These are phyloP conservation scores for Meyerozyma sp. DNA, from an alignment of 1,139 yeast species.

Conservation along the genomic window DNA sequence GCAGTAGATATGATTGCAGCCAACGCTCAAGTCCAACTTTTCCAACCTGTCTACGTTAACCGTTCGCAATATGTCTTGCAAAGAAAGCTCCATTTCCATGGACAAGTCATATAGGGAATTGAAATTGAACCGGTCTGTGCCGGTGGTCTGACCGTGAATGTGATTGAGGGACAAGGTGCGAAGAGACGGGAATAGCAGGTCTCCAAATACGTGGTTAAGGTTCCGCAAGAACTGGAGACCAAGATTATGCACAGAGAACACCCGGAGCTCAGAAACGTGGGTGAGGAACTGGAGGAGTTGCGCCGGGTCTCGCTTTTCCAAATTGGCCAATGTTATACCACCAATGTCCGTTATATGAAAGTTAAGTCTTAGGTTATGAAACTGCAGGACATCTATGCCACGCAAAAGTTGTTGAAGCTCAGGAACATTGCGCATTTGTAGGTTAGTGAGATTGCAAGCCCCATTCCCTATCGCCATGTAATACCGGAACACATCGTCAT, in stretches of 20 bases:
- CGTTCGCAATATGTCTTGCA: slow-evolving; percentile 1
- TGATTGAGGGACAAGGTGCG: slow-evolving; percentile 7
- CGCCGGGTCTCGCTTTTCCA: not conserved
- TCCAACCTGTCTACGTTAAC: slow-evolving; percentile 3
- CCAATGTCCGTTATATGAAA: slow-evolving; percentile 1
- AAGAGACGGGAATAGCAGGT: slow-evolving; percentile 4
- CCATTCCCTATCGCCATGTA: slow-evolving; percentile 1
- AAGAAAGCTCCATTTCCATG: slow-evolving; percentile 6
- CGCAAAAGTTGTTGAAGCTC: slow-evolving; percentile 2
- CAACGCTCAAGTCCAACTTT: slow-evolving; percentile 6
- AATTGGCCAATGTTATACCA: not conserved
- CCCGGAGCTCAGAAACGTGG: slow-evolving; percentile 1
- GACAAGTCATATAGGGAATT: slow-evolving; percentile 6
- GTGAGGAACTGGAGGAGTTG: not conserved
- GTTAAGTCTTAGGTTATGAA: slow-evolving; percentile 1
- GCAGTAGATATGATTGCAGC: slow-evolving; percentile 8
- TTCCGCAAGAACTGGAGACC: slow-evolving; percentile 4
- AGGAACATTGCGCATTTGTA: slow-evolving; percentile 1
- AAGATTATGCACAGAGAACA: slow-evolving; percentile 7
- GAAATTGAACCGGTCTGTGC: slow-evolving; percentile 1
- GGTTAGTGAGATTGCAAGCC: not conserved
- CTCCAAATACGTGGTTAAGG: slow-evolving; percentile 1
- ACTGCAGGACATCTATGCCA: slow-evolving; percentile 3
- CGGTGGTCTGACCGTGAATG: slow-evolving; percentile 8
- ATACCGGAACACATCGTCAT: slow-evolving; percentile 8